Percentiles rank a stretch among this genome's conserved stretches.
Evolutionary conservation across 345 rosid genomes (phyloP).

Genomic region (Fremontodendron californicum): DNA sequence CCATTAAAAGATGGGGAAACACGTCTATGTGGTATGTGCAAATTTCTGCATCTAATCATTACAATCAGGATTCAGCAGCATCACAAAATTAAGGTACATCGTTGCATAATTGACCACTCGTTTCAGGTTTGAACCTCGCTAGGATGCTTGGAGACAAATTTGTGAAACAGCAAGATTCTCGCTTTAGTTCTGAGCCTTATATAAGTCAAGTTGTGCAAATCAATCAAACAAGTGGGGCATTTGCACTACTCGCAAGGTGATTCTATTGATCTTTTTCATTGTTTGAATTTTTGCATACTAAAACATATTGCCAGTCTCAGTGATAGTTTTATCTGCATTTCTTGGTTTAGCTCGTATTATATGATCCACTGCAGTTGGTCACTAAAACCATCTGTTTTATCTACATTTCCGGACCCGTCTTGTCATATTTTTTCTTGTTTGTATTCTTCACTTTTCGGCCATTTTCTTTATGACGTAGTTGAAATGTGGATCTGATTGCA

Average conservation of each 20-base stretch:
- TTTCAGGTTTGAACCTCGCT: conserved; percentile 83
- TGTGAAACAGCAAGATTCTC: conserved; percentile 79
- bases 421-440: not conserved
- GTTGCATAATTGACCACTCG: not conserved
- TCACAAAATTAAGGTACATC: not conserved
- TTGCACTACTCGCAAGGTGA: conserved; percentile 87
- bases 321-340: not conserved
- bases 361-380: not conserved
- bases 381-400: not conserved
- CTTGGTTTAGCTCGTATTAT: not conserved
- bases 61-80: not conserved
- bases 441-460: not conserved
- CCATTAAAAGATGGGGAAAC: conserved; percentile 79
- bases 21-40: conserved; percentile 60
- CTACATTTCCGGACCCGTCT: not conserved
- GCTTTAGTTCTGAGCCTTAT: conserved; percentile 84
- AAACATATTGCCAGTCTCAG: not conserved
- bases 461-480: not conserved
- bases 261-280: not conserved
- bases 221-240: conserved; percentile 44
- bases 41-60: conserved; percentile 7
- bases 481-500: conserved; percentile 29
- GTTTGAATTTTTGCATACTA: not conserved
- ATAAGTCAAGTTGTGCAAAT: conserved; percentile 68
- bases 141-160: conserved; percentile 98